These are phyloP conservation scores for Candida mesenterica DNA, from an alignment of 1,139 yeast genomes.

Conservation along the genomic window DNA sequence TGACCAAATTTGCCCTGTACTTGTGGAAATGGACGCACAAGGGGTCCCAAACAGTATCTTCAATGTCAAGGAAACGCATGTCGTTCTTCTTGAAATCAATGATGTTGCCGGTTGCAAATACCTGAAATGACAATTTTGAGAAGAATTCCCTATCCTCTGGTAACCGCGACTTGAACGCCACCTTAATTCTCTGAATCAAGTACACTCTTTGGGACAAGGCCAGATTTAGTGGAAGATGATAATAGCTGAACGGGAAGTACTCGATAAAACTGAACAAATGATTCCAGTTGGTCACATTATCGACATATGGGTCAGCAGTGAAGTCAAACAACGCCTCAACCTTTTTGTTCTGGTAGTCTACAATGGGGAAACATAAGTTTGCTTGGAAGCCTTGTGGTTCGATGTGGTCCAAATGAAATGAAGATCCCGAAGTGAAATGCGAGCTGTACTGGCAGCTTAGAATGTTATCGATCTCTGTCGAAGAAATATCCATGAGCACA, in stretches of 20 bases:
- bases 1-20: conserved; percentile 16
- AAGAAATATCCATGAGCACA: not conserved
- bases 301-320: not conserved
- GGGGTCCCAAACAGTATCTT: conserved; percentile 8
- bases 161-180: not conserved
- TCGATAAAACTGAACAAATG: conserved; percentile 8
- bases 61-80: conserved; percentile 28
- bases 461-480: conserved; percentile 18
- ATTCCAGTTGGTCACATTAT: conserved; percentile 3
- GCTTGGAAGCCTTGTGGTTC: conserved; percentile 9
- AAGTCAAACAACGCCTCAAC: conserved; percentile 20
- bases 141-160: not conserved
- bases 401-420: conserved; percentile 14
- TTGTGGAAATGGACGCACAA: conserved; percentile 12
- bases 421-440: conserved; percentile 20
- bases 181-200: conserved; percentile 5
- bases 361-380: conserved; percentile 20
- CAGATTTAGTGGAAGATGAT: conserved; percentile 9
- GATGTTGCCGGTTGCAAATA: conserved; percentile 23
- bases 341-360: conserved; percentile 19
- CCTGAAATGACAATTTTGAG: conserved; percentile 14
- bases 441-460: conserved; percentile 21
- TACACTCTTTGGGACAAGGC: conserved; percentile 8
- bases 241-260: conserved; percentile 8
- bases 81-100: conserved; percentile 39